phyloP scores from a whole-genome alignment of 139 green algal genomes.

The Chlorella sp. region DNA sequence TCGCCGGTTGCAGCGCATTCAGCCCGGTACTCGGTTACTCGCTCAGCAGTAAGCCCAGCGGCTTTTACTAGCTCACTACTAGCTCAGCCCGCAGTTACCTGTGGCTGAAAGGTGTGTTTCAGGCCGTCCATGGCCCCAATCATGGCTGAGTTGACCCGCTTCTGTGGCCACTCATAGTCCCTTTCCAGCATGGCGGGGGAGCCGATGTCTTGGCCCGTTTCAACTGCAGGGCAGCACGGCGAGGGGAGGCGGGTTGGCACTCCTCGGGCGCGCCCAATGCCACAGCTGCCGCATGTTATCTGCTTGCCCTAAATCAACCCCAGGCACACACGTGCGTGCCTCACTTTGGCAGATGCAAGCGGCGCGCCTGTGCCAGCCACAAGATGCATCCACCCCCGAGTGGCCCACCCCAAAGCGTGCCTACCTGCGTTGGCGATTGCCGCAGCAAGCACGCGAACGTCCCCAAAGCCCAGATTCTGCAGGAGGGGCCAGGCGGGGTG shows the following conservation, averaged over 20 bases:
- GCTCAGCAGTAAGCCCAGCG: neutral
- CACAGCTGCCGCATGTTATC: no score
- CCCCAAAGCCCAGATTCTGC: conserved; percentile 84
- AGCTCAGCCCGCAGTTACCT: conserved; percentile 6
- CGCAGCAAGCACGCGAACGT: conserved; percentile 63
- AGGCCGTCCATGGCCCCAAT: conserved; percentile 68
- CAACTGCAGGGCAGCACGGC: conserved; percentile 28
- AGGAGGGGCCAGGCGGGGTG: no score
- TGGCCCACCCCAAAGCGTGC: no score
- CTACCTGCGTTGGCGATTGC: conserved; percentile 41
- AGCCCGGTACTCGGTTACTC: neutral
- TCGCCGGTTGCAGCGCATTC: no score
- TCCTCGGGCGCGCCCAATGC: no score
- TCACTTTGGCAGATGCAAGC: no score
- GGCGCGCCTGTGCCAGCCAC: no score
- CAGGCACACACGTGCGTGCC: no score
- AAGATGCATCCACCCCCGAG: no score
- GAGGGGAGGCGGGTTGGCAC: no score
- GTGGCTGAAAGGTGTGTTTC: conserved; percentile 59
- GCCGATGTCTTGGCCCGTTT: conserved; percentile 64
- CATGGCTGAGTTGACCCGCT: conserved; percentile 67
- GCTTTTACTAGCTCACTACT: neutral
- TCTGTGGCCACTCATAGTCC: conserved; percentile 68
- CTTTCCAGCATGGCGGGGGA: conserved; percentile 48
- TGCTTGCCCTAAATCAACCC: no score